Percentiles rank a stretch among this genome's conserved stretches.
These are phyloP conservation scores for Tricholoma sp. DNA, from an alignment of 768 basidiomycete species.

Conservation along the genomic window DNA sequence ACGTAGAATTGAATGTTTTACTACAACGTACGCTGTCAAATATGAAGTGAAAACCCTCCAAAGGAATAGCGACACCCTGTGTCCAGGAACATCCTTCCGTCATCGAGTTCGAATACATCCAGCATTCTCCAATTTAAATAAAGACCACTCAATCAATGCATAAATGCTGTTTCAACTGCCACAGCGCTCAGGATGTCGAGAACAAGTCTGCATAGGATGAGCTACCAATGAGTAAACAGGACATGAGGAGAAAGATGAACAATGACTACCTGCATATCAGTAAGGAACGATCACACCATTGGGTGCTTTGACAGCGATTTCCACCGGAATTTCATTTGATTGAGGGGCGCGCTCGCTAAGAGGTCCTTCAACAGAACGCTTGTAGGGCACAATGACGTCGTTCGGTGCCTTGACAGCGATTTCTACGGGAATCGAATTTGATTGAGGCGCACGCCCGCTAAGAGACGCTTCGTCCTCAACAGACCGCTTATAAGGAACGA, in stretches of 20 bases:
- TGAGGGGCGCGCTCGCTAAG: not conserved
- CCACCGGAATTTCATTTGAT: not conserved
- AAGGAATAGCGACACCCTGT: not conserved
- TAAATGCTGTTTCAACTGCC: too few relatives aligned
- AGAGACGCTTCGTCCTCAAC: not conserved
- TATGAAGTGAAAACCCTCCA: too few relatives aligned
- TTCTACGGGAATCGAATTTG: not conserved
- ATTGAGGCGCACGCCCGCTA: not conserved
- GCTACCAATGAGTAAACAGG: too few relatives aligned
- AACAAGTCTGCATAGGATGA: too few relatives aligned
- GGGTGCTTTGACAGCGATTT: too few relatives aligned
- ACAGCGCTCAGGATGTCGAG: too few relatives aligned
- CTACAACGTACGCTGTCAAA: too few relatives aligned
- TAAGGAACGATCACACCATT: too few relatives aligned
- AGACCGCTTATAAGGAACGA: not conserved
- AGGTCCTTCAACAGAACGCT: not conserved
- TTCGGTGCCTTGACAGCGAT: not conserved
- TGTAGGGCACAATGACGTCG: not conserved
- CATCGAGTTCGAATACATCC: not conserved
- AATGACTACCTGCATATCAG: too few relatives aligned
- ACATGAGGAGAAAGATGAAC: too few relatives aligned
- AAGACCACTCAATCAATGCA: too few relatives aligned
- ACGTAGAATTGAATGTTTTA: too few relatives aligned
- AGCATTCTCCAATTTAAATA: not conserved
- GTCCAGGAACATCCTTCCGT: not conserved